phyloP scores from a whole-genome alignment of 2,329 filamentous ascomycete genomes.

The Helotiales sp. region DNA sequence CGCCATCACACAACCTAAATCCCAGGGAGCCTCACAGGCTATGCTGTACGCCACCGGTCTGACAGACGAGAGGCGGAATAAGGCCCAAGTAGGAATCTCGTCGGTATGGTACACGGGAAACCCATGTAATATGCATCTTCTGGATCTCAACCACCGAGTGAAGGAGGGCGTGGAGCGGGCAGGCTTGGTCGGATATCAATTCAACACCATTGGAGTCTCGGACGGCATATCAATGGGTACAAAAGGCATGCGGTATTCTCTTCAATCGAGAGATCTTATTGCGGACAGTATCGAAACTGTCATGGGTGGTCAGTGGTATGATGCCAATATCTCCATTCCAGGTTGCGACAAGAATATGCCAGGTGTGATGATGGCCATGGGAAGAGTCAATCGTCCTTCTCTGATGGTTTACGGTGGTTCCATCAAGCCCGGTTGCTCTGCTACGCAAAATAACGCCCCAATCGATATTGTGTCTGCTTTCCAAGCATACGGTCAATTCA shows the following conservation, averaged over 20 bases:
- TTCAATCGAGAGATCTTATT: conserved; percentile 95
- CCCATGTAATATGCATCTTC: conserved; percentile 98
- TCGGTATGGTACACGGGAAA: conserved; percentile 99
- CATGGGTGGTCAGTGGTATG: conserved; percentile 99
- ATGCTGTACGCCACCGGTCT: conserved; percentile 98
- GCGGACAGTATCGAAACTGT: conserved; percentile 99
- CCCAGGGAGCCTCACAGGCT: conserved; percentile 96
- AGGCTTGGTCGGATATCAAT: conserved; percentile 90
- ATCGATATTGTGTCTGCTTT: conserved; percentile 98
- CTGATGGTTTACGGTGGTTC: conserved; percentile 98
- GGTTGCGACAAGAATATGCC: conserved; percentile 99
- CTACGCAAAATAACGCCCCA: conserved; percentile 70
- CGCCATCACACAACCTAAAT: conserved; percentile 93
- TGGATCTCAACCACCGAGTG: conserved; percentile 66
- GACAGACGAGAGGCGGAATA: conserved; percentile 85
- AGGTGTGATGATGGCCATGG: conserved; percentile 90
- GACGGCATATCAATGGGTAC: conserved; percentile 99
- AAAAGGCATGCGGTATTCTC: conserved; percentile 91
- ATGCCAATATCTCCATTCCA: conserved; percentile 94
- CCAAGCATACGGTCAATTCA: conserved; percentile 95
- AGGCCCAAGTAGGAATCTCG: conserved; percentile 96
- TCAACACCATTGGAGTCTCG: conserved; percentile 98
- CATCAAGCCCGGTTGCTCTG: conserved; percentile 88
- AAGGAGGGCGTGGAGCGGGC: conserved; percentile 74
- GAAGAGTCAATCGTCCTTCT: conserved; percentile 88